phyloP scores from a whole-genome alignment of 352 stramenopile species.

The Lagenidium giganteum region DNA sequence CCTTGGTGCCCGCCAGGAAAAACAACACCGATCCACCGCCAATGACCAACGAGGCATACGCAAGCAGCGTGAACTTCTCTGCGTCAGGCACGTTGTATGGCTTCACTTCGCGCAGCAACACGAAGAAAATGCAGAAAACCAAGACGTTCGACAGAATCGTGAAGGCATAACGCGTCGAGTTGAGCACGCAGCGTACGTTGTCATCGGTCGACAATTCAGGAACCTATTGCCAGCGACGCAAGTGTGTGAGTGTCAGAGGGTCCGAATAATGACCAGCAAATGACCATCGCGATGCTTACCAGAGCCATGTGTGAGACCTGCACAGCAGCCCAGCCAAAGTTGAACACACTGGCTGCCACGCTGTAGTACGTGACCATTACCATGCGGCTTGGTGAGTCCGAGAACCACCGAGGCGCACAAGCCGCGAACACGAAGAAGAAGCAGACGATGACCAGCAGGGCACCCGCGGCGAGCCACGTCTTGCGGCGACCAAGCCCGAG shows the following conservation, averaged over 20 bases:
- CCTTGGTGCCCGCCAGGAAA: slow-evolving; percentile 66
- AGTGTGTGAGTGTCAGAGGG: too few species aligned
- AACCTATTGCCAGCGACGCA: too few species aligned
- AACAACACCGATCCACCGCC: slow-evolving; percentile 53
- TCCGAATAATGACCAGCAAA: too few species aligned
- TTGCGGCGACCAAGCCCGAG: slow-evolving; percentile 72
- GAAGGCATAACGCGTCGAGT: slow-evolving; percentile 79
- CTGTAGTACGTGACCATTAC: slow-evolving; percentile 77
- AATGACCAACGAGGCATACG: slow-evolving; percentile 64
- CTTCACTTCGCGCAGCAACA: slow-evolving; percentile 49
- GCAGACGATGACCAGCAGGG: slow-evolving; percentile 70
- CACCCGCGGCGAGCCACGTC: slow-evolving; percentile 66
- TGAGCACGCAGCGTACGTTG: slow-evolving; percentile 75
- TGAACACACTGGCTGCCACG: slow-evolving; percentile 72
- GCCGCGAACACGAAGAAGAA: slow-evolving; percentile 83
- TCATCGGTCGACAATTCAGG: slow-evolving; percentile 73
- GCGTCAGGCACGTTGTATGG: slow-evolving; percentile 62
- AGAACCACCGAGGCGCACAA: slow-evolving; percentile 60
- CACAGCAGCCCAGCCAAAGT: slow-evolving; percentile 78
- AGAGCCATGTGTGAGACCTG: slow-evolving; percentile 86
- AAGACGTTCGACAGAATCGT: slow-evolving; percentile 87
- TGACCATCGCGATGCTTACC: slow-evolving; percentile 21
- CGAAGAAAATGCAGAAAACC: slow-evolving; percentile 76
- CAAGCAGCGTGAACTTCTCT: slow-evolving; percentile 72
- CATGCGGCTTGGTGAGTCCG: slow-evolving; percentile 35